phyloP scores from a whole-genome alignment of 805 yeast genomes.

The Ogataea polymorpha region DNA sequence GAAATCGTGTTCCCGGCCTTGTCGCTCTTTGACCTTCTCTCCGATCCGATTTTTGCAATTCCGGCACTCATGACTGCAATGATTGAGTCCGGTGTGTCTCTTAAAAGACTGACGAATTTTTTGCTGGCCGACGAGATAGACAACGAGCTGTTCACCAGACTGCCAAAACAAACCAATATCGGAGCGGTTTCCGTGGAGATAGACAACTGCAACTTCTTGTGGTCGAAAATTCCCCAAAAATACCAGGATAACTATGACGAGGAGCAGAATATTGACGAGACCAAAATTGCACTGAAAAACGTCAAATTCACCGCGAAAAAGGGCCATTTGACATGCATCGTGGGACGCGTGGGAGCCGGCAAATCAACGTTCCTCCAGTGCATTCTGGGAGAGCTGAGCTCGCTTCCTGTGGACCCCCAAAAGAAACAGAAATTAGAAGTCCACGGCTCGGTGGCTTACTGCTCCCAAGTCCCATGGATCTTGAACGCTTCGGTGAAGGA shows the following conservation, averaged over 20 bases:
- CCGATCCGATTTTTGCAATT: conserved; percentile 56
- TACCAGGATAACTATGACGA: conserved; percentile 35
- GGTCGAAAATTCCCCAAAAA: conserved; percentile 33
- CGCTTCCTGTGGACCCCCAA: conserved; percentile 31
- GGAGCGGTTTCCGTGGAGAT: conserved; percentile 41
- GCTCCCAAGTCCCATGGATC: conserved; percentile 87
- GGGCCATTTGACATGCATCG: conserved; percentile 56
- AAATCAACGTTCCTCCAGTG: conserved; percentile 57
- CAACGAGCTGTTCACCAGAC: conserved; percentile 29
- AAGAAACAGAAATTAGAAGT: conserved; percentile 24
- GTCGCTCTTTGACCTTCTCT: conserved; percentile 54
- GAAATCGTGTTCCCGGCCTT: conserved; percentile 70
- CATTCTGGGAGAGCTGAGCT: conserved; percentile 52
- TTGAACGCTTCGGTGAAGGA: conserved; percentile 92
- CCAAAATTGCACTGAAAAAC: conserved; percentile 44
- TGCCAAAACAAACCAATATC: conserved; percentile 20
- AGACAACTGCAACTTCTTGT: conserved; percentile 50
- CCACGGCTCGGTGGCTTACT: conserved; percentile 53
- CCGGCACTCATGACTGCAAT: conserved; percentile 56
- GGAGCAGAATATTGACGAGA: conserved; percentile 35
- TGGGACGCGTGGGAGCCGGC: conserved; percentile 69
- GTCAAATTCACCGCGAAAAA: conserved; percentile 48
- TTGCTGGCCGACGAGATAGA: conserved; percentile 43
- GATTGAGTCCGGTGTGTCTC: conserved; percentile 58
- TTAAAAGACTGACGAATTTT: conserved; percentile 51